Conservation (phyloP, 805 yeast genomes). For the Ogataea kodamae region DNA sequence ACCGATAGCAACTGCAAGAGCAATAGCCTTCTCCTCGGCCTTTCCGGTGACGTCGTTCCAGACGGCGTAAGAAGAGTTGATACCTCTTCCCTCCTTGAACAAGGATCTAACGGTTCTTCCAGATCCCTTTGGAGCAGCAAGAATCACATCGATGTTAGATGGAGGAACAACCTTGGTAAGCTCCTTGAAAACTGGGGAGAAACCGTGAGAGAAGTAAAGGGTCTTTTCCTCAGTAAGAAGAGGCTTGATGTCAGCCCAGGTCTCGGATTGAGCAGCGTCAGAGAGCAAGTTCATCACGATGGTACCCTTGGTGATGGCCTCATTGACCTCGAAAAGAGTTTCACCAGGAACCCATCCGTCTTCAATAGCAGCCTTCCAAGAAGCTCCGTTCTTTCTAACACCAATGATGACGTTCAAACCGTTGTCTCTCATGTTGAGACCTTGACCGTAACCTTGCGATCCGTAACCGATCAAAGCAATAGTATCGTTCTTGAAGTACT, state of each 20-base stretch:
- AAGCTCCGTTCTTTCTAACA: constrained; percentile 98
- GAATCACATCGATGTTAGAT: constrained; percentile 89
- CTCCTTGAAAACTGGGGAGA: constrained; percentile 98
- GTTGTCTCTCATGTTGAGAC: constrained; percentile 98
- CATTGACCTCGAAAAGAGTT: constrained; percentile 91
- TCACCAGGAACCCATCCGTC: constrained; percentile 99
- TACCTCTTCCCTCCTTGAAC: constrained; percentile 99
- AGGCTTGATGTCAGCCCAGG: constrained; percentile 87
- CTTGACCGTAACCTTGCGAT: constrained; percentile 99
- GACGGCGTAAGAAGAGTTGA: constrained; percentile 98
- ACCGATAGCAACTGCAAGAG: constrained; percentile 98
- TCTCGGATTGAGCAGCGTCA: constrained; percentile 99
- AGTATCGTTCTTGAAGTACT: constrained; percentile 97
- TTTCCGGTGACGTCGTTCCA: constrained; percentile 99
- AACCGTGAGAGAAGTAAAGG: constrained; percentile 98
- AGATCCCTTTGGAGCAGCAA: constrained; percentile 99
- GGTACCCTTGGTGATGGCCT: constrained; percentile 91
- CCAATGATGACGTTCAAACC: constrained; percentile 97
- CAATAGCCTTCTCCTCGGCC: constrained; percentile 99
- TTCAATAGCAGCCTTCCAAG: constrained; percentile 99
- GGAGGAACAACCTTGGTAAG: constrained; percentile 97
- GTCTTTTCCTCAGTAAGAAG: constrained; percentile 95
- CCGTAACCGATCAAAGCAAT: constrained; percentile 98
- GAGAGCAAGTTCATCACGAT: constrained; percentile 96
- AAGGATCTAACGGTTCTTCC: constrained; percentile 99